Base-by-base conservation (phyloP, 108 stramenopile species). In the Skeletonema menzelii region DNA sequence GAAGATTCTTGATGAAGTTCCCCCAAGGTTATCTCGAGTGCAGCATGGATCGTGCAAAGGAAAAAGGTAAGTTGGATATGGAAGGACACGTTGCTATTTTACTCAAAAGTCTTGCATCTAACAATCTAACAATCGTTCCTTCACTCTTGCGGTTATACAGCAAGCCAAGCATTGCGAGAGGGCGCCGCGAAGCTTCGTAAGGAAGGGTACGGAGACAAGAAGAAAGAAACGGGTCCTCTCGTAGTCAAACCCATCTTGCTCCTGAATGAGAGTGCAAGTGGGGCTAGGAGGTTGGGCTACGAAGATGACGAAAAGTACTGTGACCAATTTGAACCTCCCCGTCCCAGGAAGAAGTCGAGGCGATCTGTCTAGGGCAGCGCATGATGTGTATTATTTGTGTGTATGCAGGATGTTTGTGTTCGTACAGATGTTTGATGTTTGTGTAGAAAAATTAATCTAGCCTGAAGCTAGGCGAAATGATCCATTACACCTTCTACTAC, bases 161-260 rank as follows among this genome's bases (percentile, higher is more conserved):
- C 79, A 4, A 67, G 59, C 5, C 80, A 82, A 70, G 80, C 80
- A 12, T 55, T 82, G 27, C 38, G 80, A 67, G 80, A 82, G 64
- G 80, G 76, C 14, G 80, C 80, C 4, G 76, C 80, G 3, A 77
- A 82, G 76, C 38, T 82, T 10, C 53, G 72, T 32, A 80, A 80
- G 32, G 27, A 63, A 13, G 72, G 70, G 8, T 61, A 38, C 37
- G 44, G 10, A 27, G 57, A 14, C 1, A 42, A 56, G 19, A 28
- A 47, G 10, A 55, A 56, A 27, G 49, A 53, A n/a, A 4, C n/a
- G 14, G 31, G 35, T 49, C 31, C 47, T 11, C 32, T 63, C 8
- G 35, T 30, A 13, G 69, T 38, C 57, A 55, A 55, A 27, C 64
- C 56, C 32, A 53, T 77, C 35, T 12, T 31, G 26, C 63, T 77